Percentiles rank a stretch among this genome's conserved stretches.
Conservation (phyloP, 106 monocot species). For the Phalaenopsis equestris region DNA sequence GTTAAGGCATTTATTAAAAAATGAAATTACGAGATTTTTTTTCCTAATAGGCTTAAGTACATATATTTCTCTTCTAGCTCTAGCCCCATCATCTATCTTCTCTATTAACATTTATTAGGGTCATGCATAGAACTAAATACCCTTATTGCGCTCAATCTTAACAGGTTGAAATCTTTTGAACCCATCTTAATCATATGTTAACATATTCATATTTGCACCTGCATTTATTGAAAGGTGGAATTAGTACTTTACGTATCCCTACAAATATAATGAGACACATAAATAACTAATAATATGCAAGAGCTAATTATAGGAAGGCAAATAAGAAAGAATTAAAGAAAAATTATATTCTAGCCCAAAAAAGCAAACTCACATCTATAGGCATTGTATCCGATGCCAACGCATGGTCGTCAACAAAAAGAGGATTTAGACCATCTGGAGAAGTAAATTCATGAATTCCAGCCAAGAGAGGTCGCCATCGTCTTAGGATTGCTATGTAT, state of each 20-base stretch:
- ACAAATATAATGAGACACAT: neutral
- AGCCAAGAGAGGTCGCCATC: slow-evolving; percentile 93
- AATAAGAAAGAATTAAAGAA: neutral
- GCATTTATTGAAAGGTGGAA: neutral
- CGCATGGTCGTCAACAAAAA: slow-evolving; percentile 83
- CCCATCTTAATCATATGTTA: neutral
- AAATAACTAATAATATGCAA: neutral
- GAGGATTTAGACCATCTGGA: slow-evolving; percentile 86
- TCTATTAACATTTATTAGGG: neutral
- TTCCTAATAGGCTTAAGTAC: too few relatives aligned
- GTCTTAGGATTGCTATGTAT: slow-evolving; percentile 78
- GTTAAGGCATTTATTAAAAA: too few relatives aligned
- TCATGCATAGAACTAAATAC: neutral
- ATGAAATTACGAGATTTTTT: too few relatives aligned
- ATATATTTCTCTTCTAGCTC: too few relatives aligned
- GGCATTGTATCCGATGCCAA: slow-evolving; percentile 85
- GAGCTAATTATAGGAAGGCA: neutral
- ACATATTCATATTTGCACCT: neutral
- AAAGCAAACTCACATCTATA: slow-evolving; percentile 47
- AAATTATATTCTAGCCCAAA: neutral
- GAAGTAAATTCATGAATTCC: slow-evolving; percentile 98
- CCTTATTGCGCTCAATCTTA: neutral
- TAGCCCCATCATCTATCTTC: too few relatives aligned
- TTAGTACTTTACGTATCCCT: neutral
- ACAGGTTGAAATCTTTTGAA: slow-evolving; percentile 1